Evolutionary conservation across 805 yeast genomes (phyloP), one percentile per base, ranked within the genome.

Genomic region (Clavispora vitiphila): DNA sequence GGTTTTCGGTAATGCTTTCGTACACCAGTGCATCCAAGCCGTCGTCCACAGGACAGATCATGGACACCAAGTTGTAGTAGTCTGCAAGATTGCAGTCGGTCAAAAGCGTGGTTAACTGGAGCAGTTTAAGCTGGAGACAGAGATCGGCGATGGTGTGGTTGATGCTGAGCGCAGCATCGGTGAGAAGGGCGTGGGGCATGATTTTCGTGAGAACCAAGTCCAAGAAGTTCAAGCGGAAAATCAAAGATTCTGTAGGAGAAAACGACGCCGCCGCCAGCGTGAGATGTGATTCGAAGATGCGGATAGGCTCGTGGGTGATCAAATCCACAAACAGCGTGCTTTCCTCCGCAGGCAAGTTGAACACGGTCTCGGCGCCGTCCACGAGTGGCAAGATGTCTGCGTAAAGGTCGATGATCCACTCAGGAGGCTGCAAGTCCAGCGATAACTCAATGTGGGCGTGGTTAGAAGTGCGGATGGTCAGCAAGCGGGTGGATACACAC

Each of bases 391-490:
- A 67, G 22, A 84, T 66, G 12, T 78, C 83, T 0, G 77, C 65
- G 37, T 83, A 72, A 50, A 82, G 80, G n/a, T 78, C 82, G 37
- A 76, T 67, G 18, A 86, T 64, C 89, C 95, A 90, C 45, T 86
- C 95, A 0, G 97, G 96, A 4, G 95, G 81, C 46, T 82, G 77
- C 18, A 86, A 65, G 46, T 86, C 86, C 22, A 72, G 73, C 39
- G 67, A 67, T 54, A 54, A 62, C 30, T 67, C 73, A 16, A 68
- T 49, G 39, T 64, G 63, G 3, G 73, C 72, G 61, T 55, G 64
- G 43, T 64, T 68, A 24, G 69, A 64, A 20, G 55, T 54, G 26
- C 46, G 47, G 8, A 67, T 60, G 1, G 69, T 56, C n/a, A 59
- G 59, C 23, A 69, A 53, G 19, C 61, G 54, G 41, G 59, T 60